Evolutionary conservation across 139 green algal genomes (phyloP).

Genomic region (Chlorella vulgaris): DNA sequence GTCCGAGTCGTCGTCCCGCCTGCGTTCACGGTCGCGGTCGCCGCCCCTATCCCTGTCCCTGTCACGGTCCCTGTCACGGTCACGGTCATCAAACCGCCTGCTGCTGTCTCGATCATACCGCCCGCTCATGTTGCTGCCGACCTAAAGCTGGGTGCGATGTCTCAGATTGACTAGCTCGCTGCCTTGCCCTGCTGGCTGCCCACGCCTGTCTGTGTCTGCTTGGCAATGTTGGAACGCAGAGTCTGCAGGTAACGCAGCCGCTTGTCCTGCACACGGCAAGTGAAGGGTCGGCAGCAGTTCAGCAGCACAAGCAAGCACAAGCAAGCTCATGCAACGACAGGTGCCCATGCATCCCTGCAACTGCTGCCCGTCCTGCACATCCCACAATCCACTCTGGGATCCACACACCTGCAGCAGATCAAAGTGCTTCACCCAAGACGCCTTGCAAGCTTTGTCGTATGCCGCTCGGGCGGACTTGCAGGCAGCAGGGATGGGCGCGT

Average conservation of each 20-base stretch:
- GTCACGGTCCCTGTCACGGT: background rate
- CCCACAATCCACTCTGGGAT: background rate
- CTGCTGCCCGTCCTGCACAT: background rate
- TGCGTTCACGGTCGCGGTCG: conserved; percentile 22
- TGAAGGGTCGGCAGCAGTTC: too few species aligned
- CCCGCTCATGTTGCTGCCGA: background rate
- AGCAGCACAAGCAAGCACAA: background rate
- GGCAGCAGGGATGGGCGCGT: conserved; percentile 35
- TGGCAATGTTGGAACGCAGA: conserved; percentile 56
- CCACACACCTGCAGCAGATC: conserved; percentile 55
- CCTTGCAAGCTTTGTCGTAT: conserved; percentile 65
- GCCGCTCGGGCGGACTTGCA: conserved; percentile 57
- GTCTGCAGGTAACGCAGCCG: conserved; percentile 49
- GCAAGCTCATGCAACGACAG: background rate
- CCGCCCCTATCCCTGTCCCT: conserved; percentile 14
- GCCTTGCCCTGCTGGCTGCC: conserved; percentile 48
- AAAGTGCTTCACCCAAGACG: conserved; percentile 83
- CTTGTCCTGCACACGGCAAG: conserved; percentile 41
- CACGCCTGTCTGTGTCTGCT: conserved; percentile 31
- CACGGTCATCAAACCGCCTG: background rate
- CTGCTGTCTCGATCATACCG: background rate
- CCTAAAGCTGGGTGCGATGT: background rate
- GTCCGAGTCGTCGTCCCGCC: conserved; percentile 13
- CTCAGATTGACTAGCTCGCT: background rate
- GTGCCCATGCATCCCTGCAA: background rate